phyloP scores from a whole-genome alignment of 1,284 basidiomycete species.

The Apiotrichum montevideense region DNA sequence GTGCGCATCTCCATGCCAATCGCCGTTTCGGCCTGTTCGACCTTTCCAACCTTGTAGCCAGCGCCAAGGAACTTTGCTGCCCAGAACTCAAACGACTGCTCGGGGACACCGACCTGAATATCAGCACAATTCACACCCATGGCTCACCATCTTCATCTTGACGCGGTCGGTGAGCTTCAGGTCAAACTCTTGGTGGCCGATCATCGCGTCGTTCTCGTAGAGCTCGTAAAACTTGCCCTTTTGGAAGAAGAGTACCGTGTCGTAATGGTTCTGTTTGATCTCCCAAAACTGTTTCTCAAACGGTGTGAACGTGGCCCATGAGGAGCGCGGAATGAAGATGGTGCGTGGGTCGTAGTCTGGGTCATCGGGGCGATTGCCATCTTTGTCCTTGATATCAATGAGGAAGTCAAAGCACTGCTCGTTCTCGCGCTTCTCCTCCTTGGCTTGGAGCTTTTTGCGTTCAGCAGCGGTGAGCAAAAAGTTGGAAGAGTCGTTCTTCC shows the following conservation, averaged over 20 bases:
- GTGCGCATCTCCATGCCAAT: slow-evolving; percentile 56
- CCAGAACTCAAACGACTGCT: slow-evolving; percentile 73
- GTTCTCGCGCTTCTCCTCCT: slow-evolving; percentile 70
- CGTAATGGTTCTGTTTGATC: slow-evolving; percentile 92
- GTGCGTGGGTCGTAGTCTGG: slow-evolving; percentile 92
- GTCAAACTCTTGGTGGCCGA: slow-evolving; percentile 87
- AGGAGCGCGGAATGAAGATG: slow-evolving; percentile 68
- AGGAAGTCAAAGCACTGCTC: slow-evolving; percentile 84
- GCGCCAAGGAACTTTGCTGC: slow-evolving; percentile 50
- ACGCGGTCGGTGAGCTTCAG: slow-evolving; percentile 65
- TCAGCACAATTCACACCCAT: slow-evolving; percentile 44
- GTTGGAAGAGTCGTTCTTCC: slow-evolving; percentile 14
- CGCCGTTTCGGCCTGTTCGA: slow-evolving; percentile 95
- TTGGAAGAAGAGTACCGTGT: slow-evolving; percentile 95
- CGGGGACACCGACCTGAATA: slow-evolving; percentile 76
- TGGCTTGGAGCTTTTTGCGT: slow-evolving; percentile 65
- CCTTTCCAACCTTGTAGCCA: slow-evolving; percentile 94
- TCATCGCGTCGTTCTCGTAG: slow-evolving; percentile 87
- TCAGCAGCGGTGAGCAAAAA: slow-evolving; percentile 81
- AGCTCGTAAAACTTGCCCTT: slow-evolving; percentile 60
- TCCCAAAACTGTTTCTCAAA: slow-evolving; percentile 94
- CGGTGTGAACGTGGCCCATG: slow-evolving; percentile 82
- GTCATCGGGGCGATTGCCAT: slow-evolving; percentile 66
- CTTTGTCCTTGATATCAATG: slow-evolving; percentile 58
- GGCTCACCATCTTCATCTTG: slow-evolving; percentile 84